Evolutionary conservation across 192 early-diverging fungal species (phyloP), one percentile per base, ranked within the genome.

Genomic region (Chytriomyces hyalinus): DNA sequence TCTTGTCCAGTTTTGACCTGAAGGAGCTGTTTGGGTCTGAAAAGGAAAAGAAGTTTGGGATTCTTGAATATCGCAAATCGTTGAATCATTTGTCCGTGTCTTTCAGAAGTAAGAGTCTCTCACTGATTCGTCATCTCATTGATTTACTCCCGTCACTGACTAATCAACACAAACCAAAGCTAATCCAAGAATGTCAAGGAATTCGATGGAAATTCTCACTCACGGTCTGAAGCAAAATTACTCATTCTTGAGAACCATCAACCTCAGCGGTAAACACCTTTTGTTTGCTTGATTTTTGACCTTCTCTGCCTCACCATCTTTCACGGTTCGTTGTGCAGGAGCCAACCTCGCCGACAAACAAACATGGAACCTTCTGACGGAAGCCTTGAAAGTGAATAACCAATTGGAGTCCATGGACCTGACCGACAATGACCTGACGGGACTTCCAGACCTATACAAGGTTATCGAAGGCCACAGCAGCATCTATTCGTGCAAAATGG

Each of bases 11-110:
- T 15, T 65, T 51, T 62, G 73, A 75, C 17, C 3, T 75, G 50
- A 75, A 50, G 36, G 62, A 75, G 36, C 46, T 75, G 48, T 75
- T 75, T 75, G 73, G 73, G 6, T 68, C 10, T 48, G 62, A 73
- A 26, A 60, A 62, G 47, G 45, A 49, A 13, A 24, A 48, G 13
- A 65, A 75, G 63, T n/a, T 65, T 13, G 64, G 73, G 26, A 65
- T 75, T 66, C 44, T 75, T 6, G 46, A 75, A 24, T 64, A 64
- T 51, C 6, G 61, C 7, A 43, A 73, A 46, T 36, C 64, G 9
- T n/a, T 65, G 36, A 36, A 64, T 2, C 7, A 36, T 48, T 66
- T 75, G 47, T 10, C 10, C 9, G 20, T 75, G 9, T 47, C 73
- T 17, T 75, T 64, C 17, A 44, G 47, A 22, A 62, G 73, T 75